Evolutionary conservation across 1,284 basidiomycete species (phyloP).

Genomic region (Singerocomus rubriflavus): DNA sequence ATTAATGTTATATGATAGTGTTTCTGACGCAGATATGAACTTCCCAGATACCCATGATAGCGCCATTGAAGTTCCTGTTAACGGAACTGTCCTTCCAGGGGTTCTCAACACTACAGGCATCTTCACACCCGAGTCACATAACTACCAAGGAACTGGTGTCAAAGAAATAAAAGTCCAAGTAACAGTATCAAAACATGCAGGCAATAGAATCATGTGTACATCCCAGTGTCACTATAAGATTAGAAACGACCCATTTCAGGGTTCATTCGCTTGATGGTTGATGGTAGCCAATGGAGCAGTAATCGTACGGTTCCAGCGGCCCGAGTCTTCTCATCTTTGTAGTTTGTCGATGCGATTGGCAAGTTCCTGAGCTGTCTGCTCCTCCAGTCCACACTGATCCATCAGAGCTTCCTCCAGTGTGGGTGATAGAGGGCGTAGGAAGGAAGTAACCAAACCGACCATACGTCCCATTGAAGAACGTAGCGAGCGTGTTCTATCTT

Average conservation of each 20-base stretch:
- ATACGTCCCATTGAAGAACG: slow-evolving; percentile 12
- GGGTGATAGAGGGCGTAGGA: slow-evolving; percentile 11
- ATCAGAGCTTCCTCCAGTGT: slow-evolving; percentile 14
- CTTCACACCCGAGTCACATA: neutral
- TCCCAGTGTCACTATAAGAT: neutral
- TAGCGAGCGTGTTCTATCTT: slow-evolving; percentile 1
- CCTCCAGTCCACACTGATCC: slow-evolving; percentile 22
- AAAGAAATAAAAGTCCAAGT: neutral
- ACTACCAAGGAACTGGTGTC: neutral
- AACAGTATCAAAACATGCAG: neutral
- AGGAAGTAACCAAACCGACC: slow-evolving; percentile 3
- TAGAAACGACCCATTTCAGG: neutral
- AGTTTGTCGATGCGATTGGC: neutral
- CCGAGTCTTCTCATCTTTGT: too few relatives aligned
- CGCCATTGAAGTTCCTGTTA: neutral
- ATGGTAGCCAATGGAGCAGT: too few relatives aligned
- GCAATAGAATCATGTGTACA: neutral
- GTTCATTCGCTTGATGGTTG: too few relatives aligned
- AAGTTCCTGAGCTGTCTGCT: slow-evolving; percentile 22
- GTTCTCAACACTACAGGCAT: neutral
- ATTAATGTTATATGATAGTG: neutral
- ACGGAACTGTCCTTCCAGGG: neutral
- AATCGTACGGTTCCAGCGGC: too few relatives aligned
- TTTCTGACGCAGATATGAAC: neutral
- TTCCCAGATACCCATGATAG: neutral